A percentile compares a stretch with the other conserved stretches of the same genome.
These are phyloP conservation scores for Diutina sp. DNA, from an alignment of 1,139 yeast genomes.

Conservation along the genomic window DNA sequence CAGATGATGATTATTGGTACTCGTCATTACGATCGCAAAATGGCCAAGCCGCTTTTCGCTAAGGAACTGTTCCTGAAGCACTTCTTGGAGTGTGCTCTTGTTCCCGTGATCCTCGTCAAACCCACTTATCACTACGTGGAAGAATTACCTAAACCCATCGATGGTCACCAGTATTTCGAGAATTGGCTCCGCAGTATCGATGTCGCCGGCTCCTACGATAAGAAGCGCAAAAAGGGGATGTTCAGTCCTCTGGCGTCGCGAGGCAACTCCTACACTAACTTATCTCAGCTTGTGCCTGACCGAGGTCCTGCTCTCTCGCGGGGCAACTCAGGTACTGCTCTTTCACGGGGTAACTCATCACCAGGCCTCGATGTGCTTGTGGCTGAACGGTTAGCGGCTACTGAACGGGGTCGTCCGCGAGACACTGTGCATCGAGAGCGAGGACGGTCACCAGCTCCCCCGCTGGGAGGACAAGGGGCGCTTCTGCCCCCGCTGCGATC, in stretches of 20 bases:
- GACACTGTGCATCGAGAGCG: neutral
- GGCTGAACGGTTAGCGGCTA: neutral
- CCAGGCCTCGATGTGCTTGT: neutral
- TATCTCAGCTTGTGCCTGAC: neutral
- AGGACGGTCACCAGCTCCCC: neutral
- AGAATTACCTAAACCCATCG: conserved; percentile 6
- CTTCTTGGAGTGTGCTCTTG: conserved; percentile 52
- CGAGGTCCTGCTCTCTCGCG: neutral
- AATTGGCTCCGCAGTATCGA: conserved; percentile 8
- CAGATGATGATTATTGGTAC: conserved; percentile 55
- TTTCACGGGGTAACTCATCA: neutral
- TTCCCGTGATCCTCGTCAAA: conserved; percentile 58
- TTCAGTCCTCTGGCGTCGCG: neutral
- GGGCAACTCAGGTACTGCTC: neutral
- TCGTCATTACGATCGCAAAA: conserved; percentile 14
- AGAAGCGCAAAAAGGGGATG: conserved; percentile 4
- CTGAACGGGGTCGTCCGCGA: neutral
- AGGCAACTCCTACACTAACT: conserved; percentile 1
- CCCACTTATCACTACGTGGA: conserved; percentile 35
- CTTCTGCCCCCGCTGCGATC: neutral
- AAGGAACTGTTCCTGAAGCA: conserved; percentile 43
- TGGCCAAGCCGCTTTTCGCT: conserved; percentile 21
- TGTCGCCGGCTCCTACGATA: conserved; percentile 6
- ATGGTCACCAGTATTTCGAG: conserved; percentile 7
- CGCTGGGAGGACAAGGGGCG: neutral